phyloP scores from a whole-genome alignment of 805 yeast species.

The Zygotorulaspora danielsina region DNA sequence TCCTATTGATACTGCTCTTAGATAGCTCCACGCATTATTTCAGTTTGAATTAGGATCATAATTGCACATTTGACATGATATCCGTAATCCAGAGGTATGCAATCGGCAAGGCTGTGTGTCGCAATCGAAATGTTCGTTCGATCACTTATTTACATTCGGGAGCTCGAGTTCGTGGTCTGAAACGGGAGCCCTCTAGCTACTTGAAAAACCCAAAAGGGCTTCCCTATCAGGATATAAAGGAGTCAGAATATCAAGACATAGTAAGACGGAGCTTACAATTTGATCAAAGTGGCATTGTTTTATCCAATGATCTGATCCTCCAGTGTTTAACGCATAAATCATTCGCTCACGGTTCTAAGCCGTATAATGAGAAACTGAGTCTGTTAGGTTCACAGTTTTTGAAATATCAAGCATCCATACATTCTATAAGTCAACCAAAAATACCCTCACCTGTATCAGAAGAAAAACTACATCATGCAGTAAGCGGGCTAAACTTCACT shows the following conservation, averaged over 20 bases:
- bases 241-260: slow-evolving; percentile 39
- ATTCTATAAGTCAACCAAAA: slow-evolving; percentile 28
- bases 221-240: slow-evolving; percentile 49
- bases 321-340: slow-evolving; percentile 92
- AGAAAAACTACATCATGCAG: slow-evolving; percentile 30
- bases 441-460: slow-evolving; percentile 10
- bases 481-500: slow-evolving; percentile 52
- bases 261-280: slow-evolving; percentile 25
- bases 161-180: slow-evolving; percentile 63
- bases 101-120: slow-evolving; percentile 1
- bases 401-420: slow-evolving; percentile 39
- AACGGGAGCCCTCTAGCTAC: slow-evolving; percentile 63
- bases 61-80: too few species aligned
- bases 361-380: slow-evolving; percentile 82
- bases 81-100: slow-evolving; percentile 3
- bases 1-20: too few species aligned
- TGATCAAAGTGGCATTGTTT: slow-evolving; percentile 29
- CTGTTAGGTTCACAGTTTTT: slow-evolving; percentile 65
- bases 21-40: too few species aligned
- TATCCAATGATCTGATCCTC: slow-evolving; percentile 59
- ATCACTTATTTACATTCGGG: slow-evolving; percentile 42
- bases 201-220: slow-evolving; percentile 47
- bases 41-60: too few species aligned
- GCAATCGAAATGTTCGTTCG: slow-evolving; percentile 23
- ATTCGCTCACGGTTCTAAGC: slow-evolving; percentile 85